A percentile compares a stretch with the other conserved stretches of the same genome.
These are phyloP conservation scores for Parmales sp. DNA, from an alignment of 108 stramenopile species.

Conservation along the genomic window DNA sequence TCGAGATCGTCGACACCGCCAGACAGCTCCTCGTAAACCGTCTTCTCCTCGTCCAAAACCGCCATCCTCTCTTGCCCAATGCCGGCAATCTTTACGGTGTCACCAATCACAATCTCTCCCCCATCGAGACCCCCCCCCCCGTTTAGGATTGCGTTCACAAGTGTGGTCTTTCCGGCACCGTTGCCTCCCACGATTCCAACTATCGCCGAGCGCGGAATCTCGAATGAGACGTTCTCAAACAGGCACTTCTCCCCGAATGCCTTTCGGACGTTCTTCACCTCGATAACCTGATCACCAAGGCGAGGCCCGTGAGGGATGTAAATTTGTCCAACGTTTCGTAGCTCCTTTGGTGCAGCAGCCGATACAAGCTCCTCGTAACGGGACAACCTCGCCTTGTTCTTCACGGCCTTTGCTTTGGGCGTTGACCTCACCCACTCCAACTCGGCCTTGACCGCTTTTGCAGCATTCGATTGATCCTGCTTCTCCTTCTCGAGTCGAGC, in stretches of 20 bases:
- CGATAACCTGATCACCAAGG: conserved; percentile 76
- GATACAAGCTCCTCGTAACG: conserved; percentile 77
- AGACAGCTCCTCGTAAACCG: conserved; percentile 79
- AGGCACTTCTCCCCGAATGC: conserved; percentile 66
- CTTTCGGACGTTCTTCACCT: conserved; percentile 57
- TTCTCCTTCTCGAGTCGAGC: conserved; percentile 73
- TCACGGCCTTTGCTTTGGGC: conserved; percentile 78
- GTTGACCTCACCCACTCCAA: conserved; percentile 83
- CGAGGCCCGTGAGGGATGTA: conserved; percentile 89
- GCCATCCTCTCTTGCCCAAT: conserved; percentile 89
- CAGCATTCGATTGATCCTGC: conserved; percentile 58
- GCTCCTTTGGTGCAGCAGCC: conserved; percentile 59
- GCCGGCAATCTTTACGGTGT: conserved; percentile 73
- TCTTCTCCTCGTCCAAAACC: conserved; percentile 66
- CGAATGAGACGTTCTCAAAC: conserved; percentile 74
- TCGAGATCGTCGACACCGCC: conserved; percentile 71
- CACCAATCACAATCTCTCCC: conserved; percentile 71
- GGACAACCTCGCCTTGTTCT: conserved; percentile 76
- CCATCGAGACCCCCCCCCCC: no score
- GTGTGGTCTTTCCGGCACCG: conserved; percentile 69
- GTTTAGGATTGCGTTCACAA: conserved; percentile 84
- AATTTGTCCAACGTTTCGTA: conserved; percentile 71
- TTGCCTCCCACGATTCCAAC: conserved; percentile 80
- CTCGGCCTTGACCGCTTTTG: conserved; percentile 69
- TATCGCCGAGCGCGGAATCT: conserved; percentile 74